These are phyloP conservation scores for Sclerotinia subarctica DNA, from an alignment of 2,329 filamentous ascomycete genomes.

Conservation along the genomic window DNA sequence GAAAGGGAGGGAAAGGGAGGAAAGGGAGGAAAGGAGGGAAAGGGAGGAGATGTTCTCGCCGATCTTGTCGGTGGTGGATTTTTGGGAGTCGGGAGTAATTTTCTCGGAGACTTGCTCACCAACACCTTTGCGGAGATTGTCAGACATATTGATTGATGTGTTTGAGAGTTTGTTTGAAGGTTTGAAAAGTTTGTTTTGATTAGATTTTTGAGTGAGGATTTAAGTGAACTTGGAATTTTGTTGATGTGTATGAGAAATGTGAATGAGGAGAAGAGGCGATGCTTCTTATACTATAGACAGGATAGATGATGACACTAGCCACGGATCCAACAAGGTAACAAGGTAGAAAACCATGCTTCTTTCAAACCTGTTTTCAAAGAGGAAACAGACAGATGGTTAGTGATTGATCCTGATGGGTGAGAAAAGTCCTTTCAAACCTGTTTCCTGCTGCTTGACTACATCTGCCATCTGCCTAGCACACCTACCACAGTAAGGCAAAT, in stretches of 20 bases:
- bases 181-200: constrained; percentile 1
- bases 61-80: constrained; percentile 44
- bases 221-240: background rate
- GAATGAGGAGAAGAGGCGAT: background rate
- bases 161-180: background rate
- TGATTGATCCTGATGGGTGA: background rate
- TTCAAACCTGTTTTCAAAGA: background rate
- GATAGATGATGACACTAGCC: background rate
- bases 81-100: constrained; percentile 53
- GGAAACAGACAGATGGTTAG: background rate
- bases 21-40: background rate
- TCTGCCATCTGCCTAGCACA: background rate
- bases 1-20: constrained; percentile 7
- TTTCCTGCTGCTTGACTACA: background rate
- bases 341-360: background rate
- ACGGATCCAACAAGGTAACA: background rate
- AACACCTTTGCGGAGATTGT: constrained; percentile 45
- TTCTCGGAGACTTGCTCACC: constrained; percentile 49
- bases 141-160: constrained; percentile 17
- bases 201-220: background rate
- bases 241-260: background rate
- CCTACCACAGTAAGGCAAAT: background rate
- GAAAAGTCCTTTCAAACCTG: background rate
- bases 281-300: background rate
- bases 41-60: constrained; percentile 41